Evolutionary conservation across 2,329 filamentous ascomycete species (phyloP), one percentile per base, ranked within the genome.

Genomic region (Penicillium sclerotiorum): DNA sequence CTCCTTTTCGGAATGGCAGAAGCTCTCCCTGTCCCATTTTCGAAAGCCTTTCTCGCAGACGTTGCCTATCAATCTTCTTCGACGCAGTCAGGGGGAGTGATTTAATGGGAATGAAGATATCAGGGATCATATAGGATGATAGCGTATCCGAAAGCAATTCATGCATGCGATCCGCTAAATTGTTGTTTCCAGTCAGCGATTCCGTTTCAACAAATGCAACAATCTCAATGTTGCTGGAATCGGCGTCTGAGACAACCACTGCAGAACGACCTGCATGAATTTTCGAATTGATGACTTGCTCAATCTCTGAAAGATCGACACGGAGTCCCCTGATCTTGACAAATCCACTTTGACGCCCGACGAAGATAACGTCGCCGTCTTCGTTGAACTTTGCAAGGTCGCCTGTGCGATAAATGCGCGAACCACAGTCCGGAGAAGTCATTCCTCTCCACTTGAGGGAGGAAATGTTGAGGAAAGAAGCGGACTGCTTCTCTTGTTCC

Each of bases 101-200:
- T 8, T 47, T 12, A 8, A 47, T 12, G 8, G 38, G 27, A 9
- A 48, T 21, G 36, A 48, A 48, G 5, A 27, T 32, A 5, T 21
- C 32, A 30, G 45, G 45, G 7, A 48, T 28, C 45, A 48, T 48
- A 20, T 48, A 48, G 11, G 38, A 36, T 5, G 38, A 30, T n/a
- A 48, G 13, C 8, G 21, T 36, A 4, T 41, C 27, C 17, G 17
- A 13, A 32, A 47, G 38, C 6, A 8, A 20, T 6, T 27, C 25
- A 17, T 21, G 17, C 35, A 37, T 37, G 17, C 22, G 8, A 37
- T 37, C 35, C 22, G 35, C 17, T 20, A 37, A 20, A n/a, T n/a
- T n/a, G 8, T 18, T 12, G 11, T 37, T 9, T 20, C 17, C 22
- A 13, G 3, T 20, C 17, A 21, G 17, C 11, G 17, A 4, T 13